These are phyloP conservation scores for Phyllosticta capitalensis DNA, from an alignment of 2,329 filamentous ascomycete genomes.

Conservation along the genomic window DNA sequence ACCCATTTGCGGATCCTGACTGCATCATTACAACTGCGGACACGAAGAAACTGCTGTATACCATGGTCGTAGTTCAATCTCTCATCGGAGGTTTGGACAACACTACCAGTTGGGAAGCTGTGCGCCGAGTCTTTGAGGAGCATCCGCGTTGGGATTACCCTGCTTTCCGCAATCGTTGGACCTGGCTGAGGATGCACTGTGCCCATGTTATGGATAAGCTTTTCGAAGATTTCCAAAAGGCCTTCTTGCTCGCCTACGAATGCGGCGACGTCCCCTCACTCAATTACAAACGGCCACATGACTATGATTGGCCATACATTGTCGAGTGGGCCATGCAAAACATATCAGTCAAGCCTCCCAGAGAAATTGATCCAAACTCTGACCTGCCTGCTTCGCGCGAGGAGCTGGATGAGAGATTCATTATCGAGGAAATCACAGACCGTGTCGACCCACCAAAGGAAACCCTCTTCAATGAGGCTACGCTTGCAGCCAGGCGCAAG, in stretches of 20 bases:
- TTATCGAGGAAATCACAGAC: conserved; percentile 29
- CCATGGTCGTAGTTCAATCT: conserved; percentile 22
- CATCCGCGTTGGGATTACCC: conserved; percentile 25
- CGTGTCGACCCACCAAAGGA: conserved; percentile 41
- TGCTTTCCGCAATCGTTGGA: conserved; percentile 30
- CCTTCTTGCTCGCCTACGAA: conserved; percentile 58
- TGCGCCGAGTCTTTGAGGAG: conserved; percentile 29
- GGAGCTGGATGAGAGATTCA: conserved; percentile 37
- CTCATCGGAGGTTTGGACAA: conserved; percentile 29
- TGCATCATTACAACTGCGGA: conserved; percentile 5
- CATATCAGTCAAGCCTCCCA: conserved; percentile 12
- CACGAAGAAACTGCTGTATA: conserved; percentile 22
- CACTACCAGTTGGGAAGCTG: conserved; percentile 31
- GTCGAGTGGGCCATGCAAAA: conserved; percentile 56
- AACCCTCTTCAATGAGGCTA: conserved; percentile 38
- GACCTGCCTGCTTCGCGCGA: conserved; percentile 18
- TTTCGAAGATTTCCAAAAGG: conserved; percentile 54
- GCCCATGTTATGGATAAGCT: conserved; percentile 44
- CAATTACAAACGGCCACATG: conserved; percentile 52
- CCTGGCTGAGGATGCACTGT: conserved; percentile 25
- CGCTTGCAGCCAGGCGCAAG: conserved; percentile 35
- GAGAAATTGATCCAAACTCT: background rate
- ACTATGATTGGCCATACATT: conserved; percentile 59
- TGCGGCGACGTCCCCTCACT: conserved; percentile 50
- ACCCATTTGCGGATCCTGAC: conserved; percentile 12